Evolutionary conservation across 1,284 basidiomycete species (phyloP).

Genomic region (Trichosporon sp.): DNA sequence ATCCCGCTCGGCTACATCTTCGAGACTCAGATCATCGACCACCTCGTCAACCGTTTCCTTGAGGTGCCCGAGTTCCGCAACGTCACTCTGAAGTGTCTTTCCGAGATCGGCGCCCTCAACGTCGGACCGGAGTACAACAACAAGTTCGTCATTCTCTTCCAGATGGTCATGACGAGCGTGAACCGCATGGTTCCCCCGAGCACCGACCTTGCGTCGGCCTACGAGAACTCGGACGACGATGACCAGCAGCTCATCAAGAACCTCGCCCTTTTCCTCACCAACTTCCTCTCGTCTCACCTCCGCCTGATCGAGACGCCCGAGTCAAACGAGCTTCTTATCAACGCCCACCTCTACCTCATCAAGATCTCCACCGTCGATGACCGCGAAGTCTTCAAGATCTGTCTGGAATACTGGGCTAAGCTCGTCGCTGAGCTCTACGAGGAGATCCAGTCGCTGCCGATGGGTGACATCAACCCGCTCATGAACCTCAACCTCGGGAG

Average conservation of each 20-base stretch:
- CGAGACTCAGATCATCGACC: slow-evolving; percentile 96
- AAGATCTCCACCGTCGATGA: slow-evolving; percentile 99
- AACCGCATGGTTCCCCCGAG: slow-evolving; percentile 97
- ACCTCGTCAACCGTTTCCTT: slow-evolving; percentile 93
- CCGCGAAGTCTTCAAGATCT: slow-evolving; percentile 99
- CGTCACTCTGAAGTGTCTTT: slow-evolving; percentile 93
- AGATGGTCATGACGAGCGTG: slow-evolving; percentile 95
- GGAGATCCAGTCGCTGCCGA: slow-evolving; percentile 78
- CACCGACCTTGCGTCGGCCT: slow-evolving; percentile 78
- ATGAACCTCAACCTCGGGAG: slow-evolving; percentile 86
- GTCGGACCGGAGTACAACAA: slow-evolving; percentile 98
- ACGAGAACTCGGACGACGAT: slow-evolving; percentile 83
- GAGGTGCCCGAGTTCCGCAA: slow-evolving; percentile 97
- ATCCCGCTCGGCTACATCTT: slow-evolving; percentile 99
- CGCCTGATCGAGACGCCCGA: slow-evolving; percentile 88
- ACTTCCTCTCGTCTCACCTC: slow-evolving; percentile 91
- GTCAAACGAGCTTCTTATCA: slow-evolving; percentile 90
- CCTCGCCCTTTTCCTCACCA: slow-evolving; percentile 92
- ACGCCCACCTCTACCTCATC: slow-evolving; percentile 97
- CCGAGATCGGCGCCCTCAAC: slow-evolving; percentile 92
- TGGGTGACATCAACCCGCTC: slow-evolving; percentile 84
- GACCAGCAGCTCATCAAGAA: slow-evolving; percentile 98
- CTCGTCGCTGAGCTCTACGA: slow-evolving; percentile 99
- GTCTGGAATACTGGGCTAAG: slow-evolving; percentile 97
- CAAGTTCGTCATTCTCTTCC: slow-evolving; percentile 97